These are phyloP conservation scores for Lachancea cidri DNA, from an alignment of 805 yeast genomes.

Conservation along the genomic window DNA sequence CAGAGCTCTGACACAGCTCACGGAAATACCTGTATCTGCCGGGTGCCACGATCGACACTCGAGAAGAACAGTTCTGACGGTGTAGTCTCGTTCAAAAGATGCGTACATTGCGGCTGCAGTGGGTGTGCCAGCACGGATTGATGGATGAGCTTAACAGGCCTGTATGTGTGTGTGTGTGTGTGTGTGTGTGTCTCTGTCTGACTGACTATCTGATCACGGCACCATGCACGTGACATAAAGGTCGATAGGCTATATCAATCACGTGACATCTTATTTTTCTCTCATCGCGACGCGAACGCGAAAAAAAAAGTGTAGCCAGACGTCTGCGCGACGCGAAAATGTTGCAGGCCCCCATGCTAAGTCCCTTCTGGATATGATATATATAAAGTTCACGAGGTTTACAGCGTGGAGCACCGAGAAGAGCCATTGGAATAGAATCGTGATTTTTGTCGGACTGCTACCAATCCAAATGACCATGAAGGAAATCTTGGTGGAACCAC, in stretches of 20 bases:
- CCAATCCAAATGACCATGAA: conserved; percentile 6
- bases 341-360: not conserved
- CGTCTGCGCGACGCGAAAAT: not conserved
- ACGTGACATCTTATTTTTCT: not conserved
- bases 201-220: too few species aligned
- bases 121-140: conserved; percentile 79
- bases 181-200: too few species aligned
- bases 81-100: conserved; percentile 41
- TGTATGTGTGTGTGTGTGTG: too few species aligned
- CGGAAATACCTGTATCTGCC: conserved; percentile 71
- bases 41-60: conserved; percentile 67
- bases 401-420: not conserved
- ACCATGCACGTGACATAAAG: not conserved
- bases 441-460: not conserved
- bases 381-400: not conserved
- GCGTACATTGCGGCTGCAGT: conserved; percentile 78
- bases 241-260: too few species aligned
- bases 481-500: conserved; percentile 8
- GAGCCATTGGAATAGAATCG: not conserved
- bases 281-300: conserved; percentile 3
- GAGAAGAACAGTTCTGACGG: conserved; percentile 29
- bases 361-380: not conserved
- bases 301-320: not conserved
- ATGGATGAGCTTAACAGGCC: too few species aligned
- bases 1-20: conserved; percentile 56